Evolutionary conservation across 306 rosid genomes (phyloP).

Genomic region (Vicia sativa): DNA sequence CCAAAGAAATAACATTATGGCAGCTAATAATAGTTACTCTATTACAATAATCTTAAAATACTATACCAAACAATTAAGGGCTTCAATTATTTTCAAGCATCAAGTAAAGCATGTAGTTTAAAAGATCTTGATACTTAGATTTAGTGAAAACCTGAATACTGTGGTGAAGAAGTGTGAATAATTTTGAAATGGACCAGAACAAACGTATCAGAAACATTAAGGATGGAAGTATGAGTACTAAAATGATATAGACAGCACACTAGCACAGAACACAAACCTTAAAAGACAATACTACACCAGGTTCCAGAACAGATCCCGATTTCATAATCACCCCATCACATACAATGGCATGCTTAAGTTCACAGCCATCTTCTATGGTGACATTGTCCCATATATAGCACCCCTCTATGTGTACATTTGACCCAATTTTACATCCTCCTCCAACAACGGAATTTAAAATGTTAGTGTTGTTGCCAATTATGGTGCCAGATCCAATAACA

Average conservation of each 20-base stretch:
- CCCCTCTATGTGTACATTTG: conserved; percentile 82
- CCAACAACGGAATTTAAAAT: conserved; percentile 85
- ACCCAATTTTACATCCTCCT: conserved; percentile 79
- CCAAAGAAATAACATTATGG: conserved; percentile 7
- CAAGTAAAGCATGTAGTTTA: conserved; percentile 30
- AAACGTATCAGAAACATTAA: conserved; percentile 27
- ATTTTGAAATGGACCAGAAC: conserved; percentile 20
- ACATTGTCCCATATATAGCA: conserved; percentile 89
- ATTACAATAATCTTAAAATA: conserved; percentile 1
- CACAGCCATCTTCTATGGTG: conserved; percentile 87
- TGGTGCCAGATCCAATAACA: conserved; percentile 84
- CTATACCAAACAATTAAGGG: conserved; percentile 22
- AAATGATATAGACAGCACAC: conserved; percentile 19
- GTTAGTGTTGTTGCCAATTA: conserved; percentile 65
- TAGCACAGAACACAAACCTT: conserved; percentile 58
- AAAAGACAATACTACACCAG: conserved; percentile 88
- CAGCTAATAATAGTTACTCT: neutral
- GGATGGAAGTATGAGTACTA: conserved; percentile 22
- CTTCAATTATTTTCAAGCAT: conserved; percentile 25
- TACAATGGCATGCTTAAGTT: conserved; percentile 77
- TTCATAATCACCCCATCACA: conserved; percentile 87
- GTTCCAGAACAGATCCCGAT: conserved; percentile 78
- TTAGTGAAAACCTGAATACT: conserved; percentile 10
- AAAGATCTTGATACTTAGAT: conserved; percentile 4
- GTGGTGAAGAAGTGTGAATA: neutral